phyloP scores from a whole-genome alignment of 75 land plant species.

The Larix kaempferi region DNA sequence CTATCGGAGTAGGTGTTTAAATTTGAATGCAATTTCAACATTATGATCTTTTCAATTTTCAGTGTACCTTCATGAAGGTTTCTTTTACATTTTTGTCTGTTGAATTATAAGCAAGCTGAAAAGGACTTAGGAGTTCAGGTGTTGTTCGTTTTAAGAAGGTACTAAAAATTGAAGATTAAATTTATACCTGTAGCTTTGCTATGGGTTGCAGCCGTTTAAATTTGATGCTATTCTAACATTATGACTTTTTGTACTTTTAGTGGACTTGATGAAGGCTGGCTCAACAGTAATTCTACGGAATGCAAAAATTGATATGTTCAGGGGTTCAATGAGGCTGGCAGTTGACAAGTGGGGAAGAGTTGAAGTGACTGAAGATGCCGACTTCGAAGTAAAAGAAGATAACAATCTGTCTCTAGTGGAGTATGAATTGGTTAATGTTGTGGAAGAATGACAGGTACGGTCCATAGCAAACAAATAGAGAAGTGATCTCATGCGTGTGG shows the following conservation, averaged over 20 bases:
- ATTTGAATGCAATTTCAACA: no score
- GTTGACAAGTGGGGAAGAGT: conserved; percentile 63
- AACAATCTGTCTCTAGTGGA: conserved; percentile 58
- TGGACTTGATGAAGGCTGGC: conserved; percentile 50
- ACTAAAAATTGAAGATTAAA: no score
- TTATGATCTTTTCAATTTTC: no score
- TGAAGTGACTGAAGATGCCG: conserved; percentile 44
- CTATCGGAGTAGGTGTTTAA: no score
- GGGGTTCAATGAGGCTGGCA: conserved; percentile 62
- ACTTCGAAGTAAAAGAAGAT: conserved; percentile 47
- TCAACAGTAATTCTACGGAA: conserved; percentile 40
- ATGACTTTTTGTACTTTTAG: conserved; percentile 4
- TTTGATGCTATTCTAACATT: no score
- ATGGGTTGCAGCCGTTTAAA: no score
- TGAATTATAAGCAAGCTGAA: no score
- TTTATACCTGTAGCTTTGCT: no score
- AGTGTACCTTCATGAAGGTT: no score
- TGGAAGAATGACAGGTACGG: conserved; percentile 1
- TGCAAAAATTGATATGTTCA: conserved; percentile 68
- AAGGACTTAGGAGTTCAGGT: no score
- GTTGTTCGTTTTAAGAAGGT: no score
- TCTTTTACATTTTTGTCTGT: no score
- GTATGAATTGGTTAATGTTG: conserved; percentile 44
- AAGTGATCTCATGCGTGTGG: background rate
- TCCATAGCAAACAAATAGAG: background rate